Conservation (phyloP, 2,329 filamentous ascomycete species). For the Aspergillus terreus region DNA sequence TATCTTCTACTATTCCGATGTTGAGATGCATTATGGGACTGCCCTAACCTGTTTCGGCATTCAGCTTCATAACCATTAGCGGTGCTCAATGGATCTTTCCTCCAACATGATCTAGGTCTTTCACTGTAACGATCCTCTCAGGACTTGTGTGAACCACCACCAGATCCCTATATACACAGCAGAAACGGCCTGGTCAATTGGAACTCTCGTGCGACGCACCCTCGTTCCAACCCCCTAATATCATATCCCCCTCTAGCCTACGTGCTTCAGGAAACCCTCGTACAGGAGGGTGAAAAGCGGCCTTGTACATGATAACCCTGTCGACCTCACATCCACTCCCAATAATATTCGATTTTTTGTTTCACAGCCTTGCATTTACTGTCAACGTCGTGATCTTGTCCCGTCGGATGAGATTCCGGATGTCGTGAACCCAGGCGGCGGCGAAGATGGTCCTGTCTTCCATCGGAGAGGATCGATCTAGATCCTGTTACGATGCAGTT, state of each 20-base stretch:
- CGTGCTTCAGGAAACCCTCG: neutral
- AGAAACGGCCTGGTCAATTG: neutral
- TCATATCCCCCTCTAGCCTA: neutral
- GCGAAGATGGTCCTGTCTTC: too few relatives aligned
- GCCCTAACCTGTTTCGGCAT: too few relatives aligned
- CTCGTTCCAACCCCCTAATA: neutral
- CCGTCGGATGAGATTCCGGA: neutral
- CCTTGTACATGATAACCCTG: neutral
- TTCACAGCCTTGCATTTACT: neutral
- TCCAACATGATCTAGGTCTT: too few relatives aligned
- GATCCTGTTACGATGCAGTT: too few relatives aligned
- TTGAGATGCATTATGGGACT: too few relatives aligned
- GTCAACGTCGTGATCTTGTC: neutral
- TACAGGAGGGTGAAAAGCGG: neutral
- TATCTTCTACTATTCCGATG: too few relatives aligned
- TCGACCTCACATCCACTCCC: neutral
- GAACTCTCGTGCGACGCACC: neutral
- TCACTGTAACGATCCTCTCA: too few relatives aligned
- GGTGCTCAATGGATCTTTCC: too few relatives aligned
- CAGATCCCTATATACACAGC: neutral
- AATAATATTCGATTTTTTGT: neutral
- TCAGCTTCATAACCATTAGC: too few relatives aligned
- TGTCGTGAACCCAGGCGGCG: too few relatives aligned
- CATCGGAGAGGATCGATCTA: too few relatives aligned
- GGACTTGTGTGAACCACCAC: too few relatives aligned